Conservation (phyloP, 2,329 filamentous ascomycete genomes). For the Cordyceps tenuipes region DNA sequence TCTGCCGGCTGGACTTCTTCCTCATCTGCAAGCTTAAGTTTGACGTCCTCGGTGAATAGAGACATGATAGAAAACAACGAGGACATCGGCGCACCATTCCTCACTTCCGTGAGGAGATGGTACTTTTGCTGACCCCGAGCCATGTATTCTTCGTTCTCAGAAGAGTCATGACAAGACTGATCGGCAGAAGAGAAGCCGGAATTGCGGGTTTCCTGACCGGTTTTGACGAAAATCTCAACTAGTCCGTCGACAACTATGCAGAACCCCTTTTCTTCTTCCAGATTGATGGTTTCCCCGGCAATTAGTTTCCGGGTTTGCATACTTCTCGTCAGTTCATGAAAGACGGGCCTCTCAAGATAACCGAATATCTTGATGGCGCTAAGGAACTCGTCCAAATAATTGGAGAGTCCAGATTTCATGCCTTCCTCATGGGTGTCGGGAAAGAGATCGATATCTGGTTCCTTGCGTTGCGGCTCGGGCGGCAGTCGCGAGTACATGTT, state of each 20-base stretch:
- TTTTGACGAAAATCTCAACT: conserved; percentile 98
- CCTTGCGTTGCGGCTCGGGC: conserved; percentile 89
- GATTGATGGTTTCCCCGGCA: conserved; percentile 85
- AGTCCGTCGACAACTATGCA: conserved; percentile 94
- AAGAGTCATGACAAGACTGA: conserved; percentile 28
- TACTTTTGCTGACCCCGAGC: conserved; percentile 71
- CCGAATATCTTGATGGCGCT: conserved; percentile 99
- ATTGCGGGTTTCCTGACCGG: conserved; percentile 47
- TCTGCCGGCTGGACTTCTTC: conserved; percentile 16
- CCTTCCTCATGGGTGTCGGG: conserved; percentile 87
- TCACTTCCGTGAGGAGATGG: conserved; percentile 91
- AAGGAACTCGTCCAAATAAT: conserved; percentile 94
- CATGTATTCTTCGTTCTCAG: conserved; percentile 61
- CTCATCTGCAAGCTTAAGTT: conserved; percentile 66
- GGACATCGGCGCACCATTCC: conserved; percentile 97
- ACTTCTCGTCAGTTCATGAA: conserved; percentile 91
- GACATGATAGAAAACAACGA: conserved; percentile 96
- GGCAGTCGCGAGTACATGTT: conserved; percentile 95
- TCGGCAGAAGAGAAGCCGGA: conserved; percentile 15
- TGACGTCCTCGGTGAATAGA: conserved; percentile 91
- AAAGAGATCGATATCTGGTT: conserved; percentile 90
- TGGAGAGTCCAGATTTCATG: conserved; percentile 83
- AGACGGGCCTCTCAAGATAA: conserved; percentile 90
- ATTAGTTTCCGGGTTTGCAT: conserved; percentile 98
- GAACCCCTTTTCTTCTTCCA: conserved; percentile 97